Base-by-base conservation (phyloP, 2,329 filamentous ascomycete species). In the Penicillium sp. region DNA sequence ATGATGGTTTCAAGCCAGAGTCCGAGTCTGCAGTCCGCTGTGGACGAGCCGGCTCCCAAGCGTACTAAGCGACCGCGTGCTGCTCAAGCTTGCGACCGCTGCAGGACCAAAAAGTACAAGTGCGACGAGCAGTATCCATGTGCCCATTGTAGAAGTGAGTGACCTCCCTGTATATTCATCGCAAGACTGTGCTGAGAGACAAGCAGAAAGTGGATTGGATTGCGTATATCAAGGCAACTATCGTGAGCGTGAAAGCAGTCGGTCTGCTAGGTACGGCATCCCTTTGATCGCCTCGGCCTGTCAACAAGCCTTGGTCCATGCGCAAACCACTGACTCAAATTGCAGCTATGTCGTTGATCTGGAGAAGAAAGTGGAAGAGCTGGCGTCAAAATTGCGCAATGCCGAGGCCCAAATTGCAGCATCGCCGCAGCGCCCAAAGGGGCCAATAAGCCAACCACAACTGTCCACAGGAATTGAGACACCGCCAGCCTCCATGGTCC, bases 21-120 rank as follows among this genome's bases (percentile, higher is more conserved):
- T 45, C 56, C 56, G n/a, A 36, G 7, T 36, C 56, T 41, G 31
- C 47, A 57, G 9, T 48, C 57, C 12, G 47, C 51, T 21, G 52
- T 31, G 31, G 60, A 64, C 45, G 56, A 58, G 16, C 48, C 58
- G 13, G 45, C 51, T 48, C 56, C 58, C 24, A 66, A 65, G 51
- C 61, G 63, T 47, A 45, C 53, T 21, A 73, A 71, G 50, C 62
- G 68, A 45, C 71, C 72, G n/a, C 72, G 75, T n/a, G 74, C 76
- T 16, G 71, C 74, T 9, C 73, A 74, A 51, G 76, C 76, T 2
- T 79, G 76, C 58, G 75, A 78, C 55, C 64, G 74, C 28, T 79
- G 76, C 61, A 68, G 76, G 47, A 55, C 67, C 43, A 78, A 79
- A 64, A 79, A 79, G 64, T 77, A 79, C 63, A 77, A 76, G 57